These are phyloP conservation scores for Rhodotorula sp. DNA, from an alignment of 1,284 basidiomycete species.

Conservation along the genomic window DNA sequence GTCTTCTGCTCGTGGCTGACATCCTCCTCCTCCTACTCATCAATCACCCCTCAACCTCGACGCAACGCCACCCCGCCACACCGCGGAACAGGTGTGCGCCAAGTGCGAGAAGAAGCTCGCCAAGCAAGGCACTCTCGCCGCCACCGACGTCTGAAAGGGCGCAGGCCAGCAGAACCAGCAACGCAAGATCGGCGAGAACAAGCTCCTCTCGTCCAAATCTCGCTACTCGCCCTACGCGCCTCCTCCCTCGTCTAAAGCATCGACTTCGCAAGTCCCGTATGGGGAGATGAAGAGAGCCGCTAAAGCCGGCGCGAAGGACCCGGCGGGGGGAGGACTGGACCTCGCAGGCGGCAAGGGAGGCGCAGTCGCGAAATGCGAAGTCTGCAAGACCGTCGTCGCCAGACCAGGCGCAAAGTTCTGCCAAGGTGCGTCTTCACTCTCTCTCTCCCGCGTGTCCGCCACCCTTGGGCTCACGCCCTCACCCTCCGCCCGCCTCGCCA, in stretches of 20 bases:
- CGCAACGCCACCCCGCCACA: too few species aligned
- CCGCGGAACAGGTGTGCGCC: conserved; percentile 38
- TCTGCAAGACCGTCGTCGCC: conserved; percentile 73
- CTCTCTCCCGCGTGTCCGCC: background rate
- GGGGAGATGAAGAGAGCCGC: conserved; percentile 2
- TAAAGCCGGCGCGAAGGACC: background rate
- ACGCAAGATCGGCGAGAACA: conserved; percentile 78
- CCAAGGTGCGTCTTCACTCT: conserved; percentile 67
- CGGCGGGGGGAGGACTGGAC: conserved; percentile 47
- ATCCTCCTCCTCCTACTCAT: background rate
- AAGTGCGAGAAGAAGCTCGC: conserved; percentile 44
- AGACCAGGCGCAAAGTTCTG: conserved; percentile 82
- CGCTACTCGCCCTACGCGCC: conserved; percentile 55
- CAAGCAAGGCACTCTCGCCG: conserved; percentile 23
- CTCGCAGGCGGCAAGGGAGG: conserved; percentile 42
- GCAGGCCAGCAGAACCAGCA: conserved; percentile 29
- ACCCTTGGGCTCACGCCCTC: too few species aligned
- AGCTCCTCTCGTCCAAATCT: conserved; percentile 62
- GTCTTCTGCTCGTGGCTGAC: background rate
- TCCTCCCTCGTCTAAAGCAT: conserved; percentile 7
- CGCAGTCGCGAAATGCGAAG: conserved; percentile 80
- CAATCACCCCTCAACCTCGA: background rate
- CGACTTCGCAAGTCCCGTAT: background rate
- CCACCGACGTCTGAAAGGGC: conserved; percentile 23
- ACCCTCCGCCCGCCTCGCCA: conserved; percentile 44